Conservation (phyloP, 305 asterid genomes). For the Fraxinus albicans region DNA sequence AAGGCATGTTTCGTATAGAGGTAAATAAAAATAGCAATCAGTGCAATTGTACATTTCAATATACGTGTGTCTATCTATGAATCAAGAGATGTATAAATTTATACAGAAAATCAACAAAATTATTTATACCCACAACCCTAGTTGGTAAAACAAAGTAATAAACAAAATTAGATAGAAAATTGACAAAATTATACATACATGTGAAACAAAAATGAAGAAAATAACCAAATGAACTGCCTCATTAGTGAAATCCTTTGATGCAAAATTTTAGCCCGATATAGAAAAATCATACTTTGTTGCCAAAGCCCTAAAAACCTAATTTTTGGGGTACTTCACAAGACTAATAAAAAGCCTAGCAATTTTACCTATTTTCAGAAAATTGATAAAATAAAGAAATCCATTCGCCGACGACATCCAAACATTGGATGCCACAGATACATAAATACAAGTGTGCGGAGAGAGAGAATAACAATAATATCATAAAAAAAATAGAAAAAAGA, state of each 20-base stretch:
- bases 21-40: background rate
- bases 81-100: background rate
- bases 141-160: background rate
- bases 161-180: background rate
- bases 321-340: conserved; percentile 5
- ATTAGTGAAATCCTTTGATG: background rate
- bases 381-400: background rate
- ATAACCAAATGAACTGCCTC: background rate
- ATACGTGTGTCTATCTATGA: background rate
- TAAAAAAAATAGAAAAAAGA: background rate
- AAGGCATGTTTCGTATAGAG: background rate
- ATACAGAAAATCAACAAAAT: background rate
- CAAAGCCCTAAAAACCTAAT: conserved; percentile 7
- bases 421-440: background rate
- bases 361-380: background rate
- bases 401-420: conserved; percentile 20
- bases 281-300: background rate
- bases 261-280: background rate
- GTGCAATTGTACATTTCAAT: background rate
- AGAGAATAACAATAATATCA: background rate
- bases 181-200: background rate
- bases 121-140: background rate
- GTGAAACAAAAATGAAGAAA: background rate
- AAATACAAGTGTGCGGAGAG: background rate
- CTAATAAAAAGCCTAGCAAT: background rate